Evolutionary conservation across 2,329 filamentous ascomycete species (phyloP), one percentile per base, ranked within the genome.

Genomic region (Arthroderma sp.): DNA sequence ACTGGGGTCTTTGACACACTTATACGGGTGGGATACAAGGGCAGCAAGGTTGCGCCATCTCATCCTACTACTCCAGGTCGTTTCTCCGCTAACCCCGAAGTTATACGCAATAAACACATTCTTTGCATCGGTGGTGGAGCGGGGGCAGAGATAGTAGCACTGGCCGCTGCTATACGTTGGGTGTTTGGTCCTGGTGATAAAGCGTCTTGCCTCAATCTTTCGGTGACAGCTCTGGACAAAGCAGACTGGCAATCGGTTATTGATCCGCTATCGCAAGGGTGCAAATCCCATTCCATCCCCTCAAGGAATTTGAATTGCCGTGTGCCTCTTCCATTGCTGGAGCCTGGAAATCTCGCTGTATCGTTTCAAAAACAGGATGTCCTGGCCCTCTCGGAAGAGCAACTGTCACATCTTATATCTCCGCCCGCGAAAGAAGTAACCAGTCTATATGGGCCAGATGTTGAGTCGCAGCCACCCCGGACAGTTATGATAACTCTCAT

Each of bases 181-280:
- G 25, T 19, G 13, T 5, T 28, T 3, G 35, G 31, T 4, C n/a
- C 17, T 4, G 51, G 39, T 28, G 13, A 4, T 21, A 11, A n/a
- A 15, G 33, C 4, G 21, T 39, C 51, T 8, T 7, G 53, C 39
- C 47, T 31, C 17, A 49, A 59, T 1, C 61, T 77, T 23, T 66
- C 75, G 7, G 71, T 93, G 9, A 79, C 77, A 4, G 82, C 89
- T n/a, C 73, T 96, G 52, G 91, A 97, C 72, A 83, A 88, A 17
- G 93, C 86, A 2, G 82, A 87, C 31, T 97, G 93, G 91, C 75
- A 74, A 0, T 62, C 70, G 1, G 81, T 91, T 9, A 75, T 87
- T 4, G 64, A 74, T 0, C 77, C 78, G 11, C 76, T 97, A 4
- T 74, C 80, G 8, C 63, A 71, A 1, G 74, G 76, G 7, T 75